Base-by-base conservation (phyloP, 768 basidiomycete genomes). In the Hydnomerulius pinastri region DNA sequence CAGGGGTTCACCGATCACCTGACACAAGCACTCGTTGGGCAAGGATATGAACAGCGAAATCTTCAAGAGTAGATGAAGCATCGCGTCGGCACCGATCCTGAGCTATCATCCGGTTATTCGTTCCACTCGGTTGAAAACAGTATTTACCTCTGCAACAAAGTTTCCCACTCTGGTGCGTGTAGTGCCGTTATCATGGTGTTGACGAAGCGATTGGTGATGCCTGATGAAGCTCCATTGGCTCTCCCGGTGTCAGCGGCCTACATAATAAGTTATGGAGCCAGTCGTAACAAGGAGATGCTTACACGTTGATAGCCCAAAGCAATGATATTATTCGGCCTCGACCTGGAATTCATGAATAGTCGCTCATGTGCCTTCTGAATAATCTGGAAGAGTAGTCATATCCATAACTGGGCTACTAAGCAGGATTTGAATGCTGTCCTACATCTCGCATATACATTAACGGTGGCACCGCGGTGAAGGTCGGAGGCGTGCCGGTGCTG, bases 11-110 rank as follows among this genome's bases (percentile, higher is more conserved):
- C 95, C 95, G 0, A 86, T 81, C 50, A 97, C 64, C 66, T 98
- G 95, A 53, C 88, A 88, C 30, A 86, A 78, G 61, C 92, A 95
- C 17, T 81, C 83, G 60, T 97, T 96, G 0, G 88, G 87, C 18
- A 97, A 68, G 2, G 87, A 73, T 13, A 87, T 61, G 64, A 93
- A 98, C 15, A 95, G 54, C 9, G 83, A 87, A 0, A 86, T 85
- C 48, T 86, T 78, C 2, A 84, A 76, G 15, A 98, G 78, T 9
- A 98, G 73, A 63, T 93, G 85, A 27, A 88, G 65, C 78, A 96
- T 86, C 1, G 80, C 78, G 57, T 83, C 82, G 33, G 82, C 82
- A 0, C 94, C 93, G 7, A 92, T 79, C 56, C 94, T 95, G 56
- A 37, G 17, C 35, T 11, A 15, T 38, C 33, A 15, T 0, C 59